phyloP scores from a whole-genome alignment of 2,329 filamentous ascomycete species.

The Sporothrix humicola region DNA sequence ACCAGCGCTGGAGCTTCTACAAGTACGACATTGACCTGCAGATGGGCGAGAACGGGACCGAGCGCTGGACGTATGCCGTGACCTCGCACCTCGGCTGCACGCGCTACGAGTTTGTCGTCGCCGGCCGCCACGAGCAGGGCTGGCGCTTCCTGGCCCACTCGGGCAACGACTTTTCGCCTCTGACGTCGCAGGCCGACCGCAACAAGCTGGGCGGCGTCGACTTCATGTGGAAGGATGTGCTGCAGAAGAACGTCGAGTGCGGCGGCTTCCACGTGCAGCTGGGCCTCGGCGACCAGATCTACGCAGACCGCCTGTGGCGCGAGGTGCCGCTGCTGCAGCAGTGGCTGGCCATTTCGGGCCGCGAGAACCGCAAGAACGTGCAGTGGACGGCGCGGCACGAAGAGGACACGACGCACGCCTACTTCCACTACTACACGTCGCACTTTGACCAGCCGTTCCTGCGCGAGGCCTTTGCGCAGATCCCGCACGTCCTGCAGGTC shows the following conservation, averaged over 20 bases:
- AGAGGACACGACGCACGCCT: constrained; percentile 93
- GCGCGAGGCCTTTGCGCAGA: constrained; percentile 94
- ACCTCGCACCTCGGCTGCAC: constrained; percentile 97
- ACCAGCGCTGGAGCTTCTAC: constrained; percentile 95
- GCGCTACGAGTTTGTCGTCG: constrained; percentile 96
- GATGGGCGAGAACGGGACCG: constrained; percentile 82
- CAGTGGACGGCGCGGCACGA: constrained; percentile 94
- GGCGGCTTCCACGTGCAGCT: constrained; percentile 95
- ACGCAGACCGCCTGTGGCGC: constrained; percentile 93
- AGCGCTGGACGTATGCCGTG: constrained; percentile 96
- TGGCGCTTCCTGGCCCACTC: constrained; percentile 98
- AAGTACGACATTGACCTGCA: constrained; percentile 88
- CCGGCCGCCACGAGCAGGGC: constrained; percentile 84
- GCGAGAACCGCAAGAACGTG: constrained; percentile 88
- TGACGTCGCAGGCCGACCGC: constrained; percentile 84
- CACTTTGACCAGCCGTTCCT: constrained; percentile 97
- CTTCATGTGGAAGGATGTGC: constrained; percentile 98
- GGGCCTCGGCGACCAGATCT: constrained; percentile 92
- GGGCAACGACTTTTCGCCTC: constrained; percentile 91
- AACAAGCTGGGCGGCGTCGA: constrained; percentile 85
- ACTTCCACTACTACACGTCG: constrained; percentile 98
- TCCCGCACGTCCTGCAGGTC: constrained; percentile 89
- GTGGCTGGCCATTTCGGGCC: constrained; percentile 91
- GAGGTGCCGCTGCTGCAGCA: constrained; percentile 92
- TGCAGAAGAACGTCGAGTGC: constrained; percentile 96